Percentiles rank a stretch among this genome's conserved stretches.
phyloP scores from a whole-genome alignment of 805 yeast species.

The Lipomyces chichibuensis region DNA sequence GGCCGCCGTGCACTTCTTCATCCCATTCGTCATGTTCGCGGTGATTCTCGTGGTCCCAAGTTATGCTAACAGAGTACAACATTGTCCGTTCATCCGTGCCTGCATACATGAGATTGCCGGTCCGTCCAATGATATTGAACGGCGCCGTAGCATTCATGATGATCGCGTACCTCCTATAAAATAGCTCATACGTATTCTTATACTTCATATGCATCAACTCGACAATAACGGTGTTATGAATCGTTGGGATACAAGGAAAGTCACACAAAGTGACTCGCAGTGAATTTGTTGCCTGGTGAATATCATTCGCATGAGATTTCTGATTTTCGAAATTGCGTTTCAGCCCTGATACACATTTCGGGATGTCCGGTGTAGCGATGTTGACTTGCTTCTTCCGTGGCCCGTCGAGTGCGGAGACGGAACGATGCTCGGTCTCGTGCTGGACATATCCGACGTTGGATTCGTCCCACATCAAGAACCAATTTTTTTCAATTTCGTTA shows the following conservation, averaged over 20 bases:
- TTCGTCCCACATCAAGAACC: constrained; percentile 30
- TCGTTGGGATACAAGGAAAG: constrained; percentile 33
- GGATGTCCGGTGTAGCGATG: neutral
- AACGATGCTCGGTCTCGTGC: constrained; percentile 19
- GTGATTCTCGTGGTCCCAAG: constrained; percentile 19
- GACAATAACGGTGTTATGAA: constrained; percentile 27
- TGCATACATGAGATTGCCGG: constrained; percentile 18
- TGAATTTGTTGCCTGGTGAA: constrained; percentile 28
- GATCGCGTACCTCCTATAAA: constrained; percentile 20
- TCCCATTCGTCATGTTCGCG: constrained; percentile 21
- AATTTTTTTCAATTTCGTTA: constrained; percentile 26
- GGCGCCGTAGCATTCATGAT: constrained; percentile 32
- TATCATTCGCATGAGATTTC: constrained; percentile 10
- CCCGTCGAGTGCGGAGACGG: constrained; percentile 10
- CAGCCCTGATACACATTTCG: constrained; percentile 9
- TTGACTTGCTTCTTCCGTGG: neutral
- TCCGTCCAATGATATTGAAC: constrained; percentile 28
- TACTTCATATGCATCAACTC: constrained; percentile 28
- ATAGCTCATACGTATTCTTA: constrained; percentile 15
- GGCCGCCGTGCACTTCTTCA: constrained; percentile 23
- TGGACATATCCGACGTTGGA: constrained; percentile 12
- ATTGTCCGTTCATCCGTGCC: constrained; percentile 20
- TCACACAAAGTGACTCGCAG: constrained; percentile 30
- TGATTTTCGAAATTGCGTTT: neutral
- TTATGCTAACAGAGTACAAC: constrained; percentile 26